These are phyloP conservation scores for Plenodomus lindquistii DNA, from an alignment of 2,329 filamentous ascomycete species.

Conservation along the genomic window DNA sequence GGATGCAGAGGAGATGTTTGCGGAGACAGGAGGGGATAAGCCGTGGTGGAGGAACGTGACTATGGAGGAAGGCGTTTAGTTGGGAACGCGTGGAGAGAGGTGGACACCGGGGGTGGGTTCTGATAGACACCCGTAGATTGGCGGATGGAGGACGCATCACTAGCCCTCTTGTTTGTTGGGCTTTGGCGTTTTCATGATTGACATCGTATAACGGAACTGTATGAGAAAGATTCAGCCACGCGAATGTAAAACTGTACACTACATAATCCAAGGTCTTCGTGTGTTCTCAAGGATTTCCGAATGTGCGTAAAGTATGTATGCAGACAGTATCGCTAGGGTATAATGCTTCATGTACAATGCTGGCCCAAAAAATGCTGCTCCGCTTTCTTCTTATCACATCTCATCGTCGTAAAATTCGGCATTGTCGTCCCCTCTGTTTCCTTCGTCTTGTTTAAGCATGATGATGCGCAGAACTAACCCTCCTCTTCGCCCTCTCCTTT, in stretches of 20 bases:
- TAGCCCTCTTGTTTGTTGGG: neutral
- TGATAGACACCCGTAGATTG: neutral
- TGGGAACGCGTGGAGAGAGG: neutral
- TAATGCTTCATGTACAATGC: neutral
- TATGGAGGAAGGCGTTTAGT: slow-evolving; percentile 53
- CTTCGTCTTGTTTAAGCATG: neutral
- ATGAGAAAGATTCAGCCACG: neutral
- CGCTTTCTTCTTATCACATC: neutral
- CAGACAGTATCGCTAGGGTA: neutral
- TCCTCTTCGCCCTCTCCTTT: slow-evolving; percentile 18
- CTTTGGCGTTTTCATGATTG: neutral
- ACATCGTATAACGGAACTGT: neutral
- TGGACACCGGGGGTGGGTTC: neutral
- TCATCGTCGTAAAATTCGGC: neutral
- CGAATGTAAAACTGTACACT: neutral
- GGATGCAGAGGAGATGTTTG: slow-evolving; percentile 77
- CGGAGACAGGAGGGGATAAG: slow-evolving; percentile 36
- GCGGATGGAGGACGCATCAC: neutral
- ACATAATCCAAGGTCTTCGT: too few species aligned
- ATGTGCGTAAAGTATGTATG: neutral
- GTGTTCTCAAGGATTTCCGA: too few species aligned
- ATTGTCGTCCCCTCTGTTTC: neutral
- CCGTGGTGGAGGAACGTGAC: slow-evolving; percentile 56
- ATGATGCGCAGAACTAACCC: slow-evolving; percentile 9
- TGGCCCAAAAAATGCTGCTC: neutral